Evolutionary conservation across 768 basidiomycete species (phyloP).

Genomic region (Mycena albidolilacea): DNA sequence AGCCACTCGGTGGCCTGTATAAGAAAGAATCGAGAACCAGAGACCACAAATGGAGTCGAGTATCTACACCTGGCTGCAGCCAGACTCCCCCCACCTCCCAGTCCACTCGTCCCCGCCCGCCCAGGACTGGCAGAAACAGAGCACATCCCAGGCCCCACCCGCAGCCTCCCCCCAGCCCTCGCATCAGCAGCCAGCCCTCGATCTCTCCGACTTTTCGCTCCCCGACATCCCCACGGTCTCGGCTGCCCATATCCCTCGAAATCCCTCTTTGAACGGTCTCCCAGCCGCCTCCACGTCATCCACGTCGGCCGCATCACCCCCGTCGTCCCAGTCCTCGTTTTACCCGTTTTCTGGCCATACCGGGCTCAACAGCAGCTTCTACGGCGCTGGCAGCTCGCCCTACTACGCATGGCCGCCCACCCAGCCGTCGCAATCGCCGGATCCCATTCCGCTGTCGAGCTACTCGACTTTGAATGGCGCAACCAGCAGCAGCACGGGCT

Average conservation of each 20-base stretch:
- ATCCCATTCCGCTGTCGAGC: constrained; percentile 39
- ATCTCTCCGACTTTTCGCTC: constrained; percentile 61
- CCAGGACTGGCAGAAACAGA: constrained; percentile 62
- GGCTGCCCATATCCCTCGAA: constrained; percentile 36
- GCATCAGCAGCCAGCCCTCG: constrained; percentile 49
- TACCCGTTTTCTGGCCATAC: constrained; percentile 57
- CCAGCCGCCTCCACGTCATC: constrained; percentile 62
- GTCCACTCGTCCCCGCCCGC: constrained; percentile 45
- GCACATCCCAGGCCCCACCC: constrained; percentile 39
- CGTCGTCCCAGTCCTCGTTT: constrained; percentile 52
- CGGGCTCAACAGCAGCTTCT: constrained; percentile 34
- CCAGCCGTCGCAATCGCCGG: constrained; percentile 43
- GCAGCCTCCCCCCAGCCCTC: constrained; percentile 41
- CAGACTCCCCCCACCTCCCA: constrained; percentile 53
- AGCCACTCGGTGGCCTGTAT: constrained; percentile 44
- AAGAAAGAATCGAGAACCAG: constrained; percentile 49
- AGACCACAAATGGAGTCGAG: constrained; percentile 56
- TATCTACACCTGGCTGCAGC: constrained; percentile 62
- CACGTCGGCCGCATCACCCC: constrained; percentile 45
- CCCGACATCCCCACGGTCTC: constrained; percentile 59
- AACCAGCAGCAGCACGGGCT: constrained; percentile 44
- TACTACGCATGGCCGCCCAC: constrained; percentile 41
- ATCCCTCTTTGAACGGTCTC: constrained; percentile 75
- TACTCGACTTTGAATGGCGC: constrained; percentile 42
- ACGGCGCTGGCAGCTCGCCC: constrained; percentile 31